Percentiles rank a stretch among this genome's conserved stretches.
These are phyloP conservation scores for Ogataea chonburiensis DNA, from an alignment of 805 yeast species.

Conservation along the genomic window DNA sequence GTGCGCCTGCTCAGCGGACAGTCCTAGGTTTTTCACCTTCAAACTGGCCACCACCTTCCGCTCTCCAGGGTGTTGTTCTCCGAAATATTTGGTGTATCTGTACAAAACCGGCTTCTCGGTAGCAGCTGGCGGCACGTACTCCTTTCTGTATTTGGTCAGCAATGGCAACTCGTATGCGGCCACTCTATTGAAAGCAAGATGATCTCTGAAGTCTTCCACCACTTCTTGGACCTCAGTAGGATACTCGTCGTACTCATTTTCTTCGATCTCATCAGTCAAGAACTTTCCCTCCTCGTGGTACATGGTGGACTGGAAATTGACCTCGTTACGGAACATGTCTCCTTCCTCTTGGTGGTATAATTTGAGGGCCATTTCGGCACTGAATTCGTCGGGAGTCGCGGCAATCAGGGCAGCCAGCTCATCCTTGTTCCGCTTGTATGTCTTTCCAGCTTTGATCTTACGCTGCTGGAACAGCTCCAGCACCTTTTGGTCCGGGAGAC, in stretches of 20 bases:
- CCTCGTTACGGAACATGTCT: constrained; percentile 39
- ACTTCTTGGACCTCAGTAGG: constrained; percentile 71
- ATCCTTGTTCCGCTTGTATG: constrained; percentile 46
- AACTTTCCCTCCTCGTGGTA: constrained; percentile 36
- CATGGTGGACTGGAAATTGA: constrained; percentile 41
- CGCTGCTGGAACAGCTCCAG: constrained; percentile 61
- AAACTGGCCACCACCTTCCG: constrained; percentile 64
- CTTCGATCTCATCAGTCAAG: constrained; percentile 31
- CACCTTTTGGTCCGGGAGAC: constrained; percentile 61
- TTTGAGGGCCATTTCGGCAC: constrained; percentile 27
- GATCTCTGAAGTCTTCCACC: constrained; percentile 68
- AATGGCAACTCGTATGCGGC: constrained; percentile 93
- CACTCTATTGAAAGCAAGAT: constrained; percentile 72
- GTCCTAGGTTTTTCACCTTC: constrained; percentile 50
- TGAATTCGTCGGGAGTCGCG: constrained; percentile 34
- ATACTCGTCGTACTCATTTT: constrained; percentile 62
- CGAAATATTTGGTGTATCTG: constrained; percentile 69
- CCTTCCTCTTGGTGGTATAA: constrained; percentile 46
- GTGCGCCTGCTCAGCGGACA: constrained; percentile 55
- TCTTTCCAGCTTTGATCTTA: constrained; percentile 48
- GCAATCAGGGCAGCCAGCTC: constrained; percentile 59
- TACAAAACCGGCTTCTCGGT: constrained; percentile 56
- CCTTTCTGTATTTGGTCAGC: constrained; percentile 70
- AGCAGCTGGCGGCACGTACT: constrained; percentile 50
- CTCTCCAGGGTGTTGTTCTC: constrained; percentile 70